Evolutionary conservation across 2,329 filamentous ascomycete genomes (phyloP), one percentile per base, ranked within the genome.

Genomic region (Pleurostoma richardsiae): DNA sequence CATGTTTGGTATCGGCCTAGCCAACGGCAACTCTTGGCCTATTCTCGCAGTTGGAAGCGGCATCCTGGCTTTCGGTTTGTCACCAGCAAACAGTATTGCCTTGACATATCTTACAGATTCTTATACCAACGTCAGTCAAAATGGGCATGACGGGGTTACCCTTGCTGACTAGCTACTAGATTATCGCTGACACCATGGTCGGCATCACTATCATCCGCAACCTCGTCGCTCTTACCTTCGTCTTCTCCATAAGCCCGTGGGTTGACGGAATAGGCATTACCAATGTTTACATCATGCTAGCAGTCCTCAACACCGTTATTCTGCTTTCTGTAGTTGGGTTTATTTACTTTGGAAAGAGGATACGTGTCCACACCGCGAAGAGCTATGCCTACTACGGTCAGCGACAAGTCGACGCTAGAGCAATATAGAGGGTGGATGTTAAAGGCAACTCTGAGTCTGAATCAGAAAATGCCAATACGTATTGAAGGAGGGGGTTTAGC

Each of bases 201-300:
- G 49, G 47, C 4, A 47, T 51, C 30, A 51, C 49, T 3, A 49
- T 51, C 33, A 47, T 44, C 40, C 43, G 49, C 3, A 51, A 51
- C 19, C 44, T 44, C 6, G 33, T 51, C 30, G 49, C 47, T 44
- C 49, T 47, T 30, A 40, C 49, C 26, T 51, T 51, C 19, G 49
- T 51, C 28, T 51, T 51, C 27, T 26, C 47, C 29, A 51, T 51
- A 47, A 49, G 47, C 2, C 49, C 49, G 2, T 51, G 49, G 49
- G 47, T 51, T 26, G 29, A 6, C 6, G 44, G 40, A 10, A 44
- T 51, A 10, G 49, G 49, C 19, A 49, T 51, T 30, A 43, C 47
- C 5, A 51, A 51, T 29, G 44, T 51, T 29, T 51, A 49, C 47
- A 51, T 49, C 49, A 51, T 47, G n/a, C 46, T 51, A 10, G 49